phyloP scores from a whole-genome alignment of 192 early-diverging fungal species.

The Coemansia sp. region DNA sequence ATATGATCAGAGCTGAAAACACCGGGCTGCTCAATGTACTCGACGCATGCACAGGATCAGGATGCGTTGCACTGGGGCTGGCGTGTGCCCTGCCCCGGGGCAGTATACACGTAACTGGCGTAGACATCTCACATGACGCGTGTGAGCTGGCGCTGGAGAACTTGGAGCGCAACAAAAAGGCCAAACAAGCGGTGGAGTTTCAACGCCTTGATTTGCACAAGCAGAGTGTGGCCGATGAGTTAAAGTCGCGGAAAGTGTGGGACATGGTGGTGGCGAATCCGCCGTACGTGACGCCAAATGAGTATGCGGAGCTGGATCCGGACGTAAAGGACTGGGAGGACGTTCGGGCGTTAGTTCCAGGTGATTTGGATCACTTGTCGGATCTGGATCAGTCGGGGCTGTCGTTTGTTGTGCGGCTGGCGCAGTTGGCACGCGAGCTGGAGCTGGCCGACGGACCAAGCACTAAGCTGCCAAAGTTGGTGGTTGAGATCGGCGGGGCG shows the following conservation, averaged over 20 bases:
- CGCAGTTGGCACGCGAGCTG: conserved; percentile 23
- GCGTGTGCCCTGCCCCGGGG: conserved; percentile 56
- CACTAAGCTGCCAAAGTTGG: conserved; percentile 59
- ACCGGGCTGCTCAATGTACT: conserved; percentile 62
- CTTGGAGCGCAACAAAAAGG: conserved; percentile 23
- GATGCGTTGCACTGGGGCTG: conserved; percentile 77
- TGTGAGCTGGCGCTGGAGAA: conserved; percentile 64
- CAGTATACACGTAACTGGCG: conserved; percentile 55
- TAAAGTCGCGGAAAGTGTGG: conserved; percentile 16
- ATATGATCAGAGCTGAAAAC: conserved; percentile 38
- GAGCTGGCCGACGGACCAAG: conserved; percentile 4
- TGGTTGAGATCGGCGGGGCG: conserved; percentile 80
- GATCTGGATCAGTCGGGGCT: conserved; percentile 22
- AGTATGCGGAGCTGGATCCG: conserved; percentile 66
- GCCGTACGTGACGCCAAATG: conserved; percentile 76
- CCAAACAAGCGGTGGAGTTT: conserved; percentile 51
- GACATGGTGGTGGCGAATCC: conserved; percentile 89
- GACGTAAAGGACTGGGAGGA: conserved; percentile 90
- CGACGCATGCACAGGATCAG: conserved; percentile 86
- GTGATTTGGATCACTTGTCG: background rate
- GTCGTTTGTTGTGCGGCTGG: conserved; percentile 30
- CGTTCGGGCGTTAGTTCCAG: conserved; percentile 62
- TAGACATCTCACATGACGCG: conserved; percentile 68
- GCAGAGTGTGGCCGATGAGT: background rate
- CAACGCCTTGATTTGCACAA: conserved; percentile 43